A percentile compares a stretch with the other conserved stretches of the same genome.
Evolutionary conservation across 306 rosid genomes (phyloP).

Genomic region (Abrus precatorius): DNA sequence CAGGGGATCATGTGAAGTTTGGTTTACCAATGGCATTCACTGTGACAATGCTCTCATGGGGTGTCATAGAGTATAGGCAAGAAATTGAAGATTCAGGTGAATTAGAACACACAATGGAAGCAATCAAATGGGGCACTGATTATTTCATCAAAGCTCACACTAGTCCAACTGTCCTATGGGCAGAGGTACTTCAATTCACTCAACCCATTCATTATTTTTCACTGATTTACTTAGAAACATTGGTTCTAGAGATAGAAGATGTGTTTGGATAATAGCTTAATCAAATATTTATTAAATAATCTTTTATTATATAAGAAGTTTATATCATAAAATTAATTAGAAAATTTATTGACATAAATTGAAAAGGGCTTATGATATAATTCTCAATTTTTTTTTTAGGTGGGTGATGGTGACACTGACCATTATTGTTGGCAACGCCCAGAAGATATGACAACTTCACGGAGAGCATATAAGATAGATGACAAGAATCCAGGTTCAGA

Average conservation of each 20-base stretch:
- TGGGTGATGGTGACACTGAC: slow-evolving; percentile 98
- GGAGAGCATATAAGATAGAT: slow-evolving; percentile 93
- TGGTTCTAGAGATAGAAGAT: no score
- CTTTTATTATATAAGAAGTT: no score
- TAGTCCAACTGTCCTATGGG: slow-evolving; percentile 90
- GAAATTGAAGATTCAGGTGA: slow-evolving; percentile 85
- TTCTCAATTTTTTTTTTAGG: slow-evolving; percentile 55
- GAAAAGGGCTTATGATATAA: no score
- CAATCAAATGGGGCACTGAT: slow-evolving; percentile 98
- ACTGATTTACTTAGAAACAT: not conserved
- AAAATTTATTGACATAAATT: no score
- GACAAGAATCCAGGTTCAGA: slow-evolving; percentile 88
- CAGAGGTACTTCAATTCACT: slow-evolving; percentile 64
- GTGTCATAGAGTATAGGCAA: slow-evolving; percentile 74
- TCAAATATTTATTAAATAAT: no score
- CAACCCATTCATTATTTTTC: not conserved
- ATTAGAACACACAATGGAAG: slow-evolving; percentile 80
- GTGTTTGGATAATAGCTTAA: no score
- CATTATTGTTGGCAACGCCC: slow-evolving; percentile 98
- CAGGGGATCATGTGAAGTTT: slow-evolving; percentile 98
- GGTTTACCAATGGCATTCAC: slow-evolving; percentile 99
- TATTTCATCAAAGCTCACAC: slow-evolving; percentile 99
- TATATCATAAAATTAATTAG: no score
- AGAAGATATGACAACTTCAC: slow-evolving; percentile 97
- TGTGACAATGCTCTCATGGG: slow-evolving; percentile 95